Evolutionary conservation across 2,329 filamentous ascomycete species (phyloP), one percentile per base, ranked within the genome.

Genomic region (Dactylellina parvicollis): DNA sequence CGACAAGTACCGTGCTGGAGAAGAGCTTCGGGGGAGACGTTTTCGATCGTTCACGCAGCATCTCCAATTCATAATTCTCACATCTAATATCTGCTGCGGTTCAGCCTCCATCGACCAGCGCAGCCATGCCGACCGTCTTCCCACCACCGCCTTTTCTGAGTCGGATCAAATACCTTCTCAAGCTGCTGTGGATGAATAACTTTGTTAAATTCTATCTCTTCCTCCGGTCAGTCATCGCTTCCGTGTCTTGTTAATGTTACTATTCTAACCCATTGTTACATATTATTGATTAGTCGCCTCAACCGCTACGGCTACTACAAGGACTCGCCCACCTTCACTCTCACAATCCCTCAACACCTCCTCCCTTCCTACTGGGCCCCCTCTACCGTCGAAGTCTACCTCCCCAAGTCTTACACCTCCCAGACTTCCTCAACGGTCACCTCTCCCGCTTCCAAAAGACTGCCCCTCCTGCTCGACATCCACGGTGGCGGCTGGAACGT

Each of bases 401-500:
- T 72, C 44, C 67, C 67, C 14, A 54, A 54, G 5, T 61, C 64
- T 4, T 49, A 69, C 32, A n/a, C 54, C 36, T 14, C 36, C 24
- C 32, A 38, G n/a, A 26, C 42, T 1, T 16, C 57, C 22, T 62
- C 66, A 7, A 36, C 38, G 4, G 2, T 26, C 9, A 14, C 3
- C 9, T 18, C 47, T 10, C 22, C 67, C 16, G 52, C 18, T 30
- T 50, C 18, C 59, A 79, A 18, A 7, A 55, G 22, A n/a, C 61
- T 59, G 18, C 83, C 84, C 0, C 79, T 83, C 1, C 80, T 85
- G 47, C 79, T 87, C 46, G 81, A 83, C 60, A 81, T 86, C 75
- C 85, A 87, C 75, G 85, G 85, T 60, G 84, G 85, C 67, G 84
- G 84, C 38, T 85, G 84, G 76, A 79, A 80, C 26, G 26, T 86